Evolutionary conservation across 441 rosid genomes (phyloP), one percentile per base, ranked within the genome.

Genomic region (Cnidoscolus chayamansa): DNA sequence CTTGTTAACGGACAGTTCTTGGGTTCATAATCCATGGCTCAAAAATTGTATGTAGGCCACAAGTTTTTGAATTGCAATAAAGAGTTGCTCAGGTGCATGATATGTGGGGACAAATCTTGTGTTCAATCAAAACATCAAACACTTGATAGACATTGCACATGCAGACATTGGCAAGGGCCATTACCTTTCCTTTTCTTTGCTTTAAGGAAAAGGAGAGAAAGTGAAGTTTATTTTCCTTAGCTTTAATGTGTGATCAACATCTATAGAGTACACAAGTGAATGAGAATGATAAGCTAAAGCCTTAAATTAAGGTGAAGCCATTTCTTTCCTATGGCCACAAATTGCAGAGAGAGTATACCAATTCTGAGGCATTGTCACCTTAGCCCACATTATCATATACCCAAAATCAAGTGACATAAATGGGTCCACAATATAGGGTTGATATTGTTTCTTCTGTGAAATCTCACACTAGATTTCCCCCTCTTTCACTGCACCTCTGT

Each of bases 151-250:
- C 73, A 72, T 6, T 54, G 73, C 76, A 72, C 80, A 77, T 77
- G 80, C 70, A 54, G 7, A 40, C 70, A 74, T 66, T 47, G 54
- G 67, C 51, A 48, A 49, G 67, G 73, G 70, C 50, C 62, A 57
- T 59, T 37, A 48, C 60, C 45, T 40, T 10, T 13, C 60, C 75
- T 71, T 75, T 80, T 71, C 31, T 68, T 71, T 64, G 83, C 79
- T 80, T 80, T 71, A 80, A 71, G 68, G 67, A 73, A 79, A 77
- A 70, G 65, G 74, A 48, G 25, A 76, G 77, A 80, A 76, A 83
- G 79, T 71, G 77, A 69, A 72, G 63, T 35, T 59, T 74, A 60
- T 58, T 50, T 67, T 66, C 69, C 45, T 63, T 50, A 56, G 68
- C 79, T 78, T 82, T 76, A 56, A 76, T 50, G 63, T 64, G 73